phyloP scores from a whole-genome alignment of 805 yeast genomes.

The Saccharomycopsis oosterbeekiorum region DNA sequence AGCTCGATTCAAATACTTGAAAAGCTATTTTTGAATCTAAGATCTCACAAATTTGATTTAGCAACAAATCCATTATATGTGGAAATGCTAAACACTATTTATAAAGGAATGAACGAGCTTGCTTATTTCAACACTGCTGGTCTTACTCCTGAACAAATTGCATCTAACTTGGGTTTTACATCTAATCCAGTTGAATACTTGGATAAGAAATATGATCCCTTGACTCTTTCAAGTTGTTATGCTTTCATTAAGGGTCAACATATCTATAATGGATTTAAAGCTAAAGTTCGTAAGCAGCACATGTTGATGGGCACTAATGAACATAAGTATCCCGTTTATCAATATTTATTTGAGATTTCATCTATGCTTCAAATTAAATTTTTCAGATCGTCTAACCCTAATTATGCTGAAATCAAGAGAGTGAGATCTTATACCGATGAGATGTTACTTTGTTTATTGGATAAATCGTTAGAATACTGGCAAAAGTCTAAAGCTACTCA shows the following conservation, averaged over 20 bases:
- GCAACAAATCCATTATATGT: neutral
- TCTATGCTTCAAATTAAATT: constrained; percentile 5
- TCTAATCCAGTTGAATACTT: constrained; percentile 35
- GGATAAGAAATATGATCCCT: constrained; percentile 28
- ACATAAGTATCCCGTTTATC: constrained; percentile 8
- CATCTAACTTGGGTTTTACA: constrained; percentile 38
- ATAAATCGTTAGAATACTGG: constrained; percentile 15
- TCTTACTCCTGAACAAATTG: constrained; percentile 19
- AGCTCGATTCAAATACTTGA: neutral
- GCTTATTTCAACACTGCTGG: neutral
- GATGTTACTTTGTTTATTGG: constrained; percentile 1
- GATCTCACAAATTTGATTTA: neutral
- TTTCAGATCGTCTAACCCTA: constrained; percentile 12
- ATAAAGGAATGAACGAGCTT: constrained; percentile 1
- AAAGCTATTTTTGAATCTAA: neutral
- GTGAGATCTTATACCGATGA: constrained; percentile 9
- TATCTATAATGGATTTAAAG: neutral
- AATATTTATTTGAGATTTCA: constrained; percentile 10
- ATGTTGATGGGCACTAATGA: neutral
- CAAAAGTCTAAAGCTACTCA: constrained; percentile 7
- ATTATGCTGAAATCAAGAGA: neutral
- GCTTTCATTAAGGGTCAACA: neutral
- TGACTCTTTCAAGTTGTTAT: constrained; percentile 1
- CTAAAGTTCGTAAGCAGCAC: constrained; percentile 7
- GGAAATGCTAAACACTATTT: constrained; percentile 1